phyloP scores from a whole-genome alignment of 148 eudicot genomes.

The Silene uniflora region DNA sequence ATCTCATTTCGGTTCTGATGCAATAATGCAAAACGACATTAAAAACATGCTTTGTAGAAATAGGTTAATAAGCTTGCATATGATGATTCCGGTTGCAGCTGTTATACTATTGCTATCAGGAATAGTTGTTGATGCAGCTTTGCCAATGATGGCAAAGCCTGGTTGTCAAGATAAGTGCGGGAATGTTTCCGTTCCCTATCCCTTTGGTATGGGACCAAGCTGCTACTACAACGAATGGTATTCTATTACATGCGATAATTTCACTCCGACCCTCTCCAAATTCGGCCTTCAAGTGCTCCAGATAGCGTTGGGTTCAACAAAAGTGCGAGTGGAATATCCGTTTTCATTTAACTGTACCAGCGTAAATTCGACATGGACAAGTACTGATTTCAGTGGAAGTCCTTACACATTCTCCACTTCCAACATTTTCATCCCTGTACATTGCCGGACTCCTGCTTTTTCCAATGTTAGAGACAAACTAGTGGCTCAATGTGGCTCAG shows the following conservation, averaged over 20 bases:
- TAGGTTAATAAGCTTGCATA: too few species aligned
- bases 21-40: background rate
- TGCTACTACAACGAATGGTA: constrained; percentile 21
- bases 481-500: constrained; percentile 18
- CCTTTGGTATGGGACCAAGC: constrained; percentile 19
- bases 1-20: background rate
- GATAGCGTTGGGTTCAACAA: background rate
- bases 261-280: constrained; percentile 11
- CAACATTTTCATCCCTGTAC: constrained; percentile 17
- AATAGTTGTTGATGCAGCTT: too few species aligned
- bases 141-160: constrained; percentile 19
- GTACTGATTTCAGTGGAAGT: constrained; percentile 20
- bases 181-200: constrained; percentile 18
- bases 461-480: constrained; percentile 2
- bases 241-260: constrained; percentile 9
- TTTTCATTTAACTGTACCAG: constrained; percentile 8
- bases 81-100: background rate
- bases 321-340: constrained; percentile 13
- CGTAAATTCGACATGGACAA: constrained; percentile 16
- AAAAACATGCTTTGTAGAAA: background rate
- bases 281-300: constrained; percentile 18
- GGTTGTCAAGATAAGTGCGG: constrained; percentile 15
- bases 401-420: constrained; percentile 8
- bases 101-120: too few species aligned
- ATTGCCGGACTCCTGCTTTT: constrained; percentile 16